phyloP scores from a whole-genome alignment of 345 rosid genomes.

The Euphorbia lathyris region DNA sequence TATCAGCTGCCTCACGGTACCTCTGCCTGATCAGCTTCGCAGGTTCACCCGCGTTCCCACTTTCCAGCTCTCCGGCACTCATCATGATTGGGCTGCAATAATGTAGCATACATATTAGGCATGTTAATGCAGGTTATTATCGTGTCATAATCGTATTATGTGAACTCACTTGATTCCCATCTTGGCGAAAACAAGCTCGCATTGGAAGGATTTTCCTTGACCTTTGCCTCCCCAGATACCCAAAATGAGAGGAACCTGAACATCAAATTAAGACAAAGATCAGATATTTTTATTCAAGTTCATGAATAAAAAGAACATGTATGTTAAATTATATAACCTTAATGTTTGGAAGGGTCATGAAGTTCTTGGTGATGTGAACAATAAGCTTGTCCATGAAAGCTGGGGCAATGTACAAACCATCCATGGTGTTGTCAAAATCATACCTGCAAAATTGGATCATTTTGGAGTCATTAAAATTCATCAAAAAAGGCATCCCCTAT shows the following conservation, averaged over 20 bases:
- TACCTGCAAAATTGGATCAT: slow-evolving; percentile 32
- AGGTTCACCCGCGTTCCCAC: slow-evolving; percentile 96
- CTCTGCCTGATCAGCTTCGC: slow-evolving; percentile 96
- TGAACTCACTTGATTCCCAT: slow-evolving; percentile 90
- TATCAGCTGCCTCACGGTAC: slow-evolving; percentile 96
- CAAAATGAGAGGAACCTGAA: slow-evolving; percentile 87
- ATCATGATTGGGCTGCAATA: slow-evolving; percentile 90
- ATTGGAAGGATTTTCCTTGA: slow-evolving; percentile 98
- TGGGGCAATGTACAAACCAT: slow-evolving; percentile 89
- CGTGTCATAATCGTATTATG: no score
- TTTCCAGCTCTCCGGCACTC: slow-evolving; percentile 99
- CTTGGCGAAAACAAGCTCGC: slow-evolving; percentile 97
- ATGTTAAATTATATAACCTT: slow-evolving; percentile 42
- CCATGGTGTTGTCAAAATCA: slow-evolving; percentile 76
- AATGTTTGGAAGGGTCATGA: slow-evolving; percentile 84
- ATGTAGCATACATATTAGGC: background rate
- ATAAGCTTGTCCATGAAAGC: slow-evolving; percentile 98
- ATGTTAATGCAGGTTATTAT: no score
- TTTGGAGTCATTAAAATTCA: no score
- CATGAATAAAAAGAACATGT: background rate
- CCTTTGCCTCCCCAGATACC: slow-evolving; percentile 99
- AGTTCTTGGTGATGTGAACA: slow-evolving; percentile 96
- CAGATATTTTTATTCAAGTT: background rate
- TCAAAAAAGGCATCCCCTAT: no score
- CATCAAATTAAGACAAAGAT: background rate